phyloP scores from a whole-genome alignment of 306 rosid species.

The Quercus bicolor region DNA sequence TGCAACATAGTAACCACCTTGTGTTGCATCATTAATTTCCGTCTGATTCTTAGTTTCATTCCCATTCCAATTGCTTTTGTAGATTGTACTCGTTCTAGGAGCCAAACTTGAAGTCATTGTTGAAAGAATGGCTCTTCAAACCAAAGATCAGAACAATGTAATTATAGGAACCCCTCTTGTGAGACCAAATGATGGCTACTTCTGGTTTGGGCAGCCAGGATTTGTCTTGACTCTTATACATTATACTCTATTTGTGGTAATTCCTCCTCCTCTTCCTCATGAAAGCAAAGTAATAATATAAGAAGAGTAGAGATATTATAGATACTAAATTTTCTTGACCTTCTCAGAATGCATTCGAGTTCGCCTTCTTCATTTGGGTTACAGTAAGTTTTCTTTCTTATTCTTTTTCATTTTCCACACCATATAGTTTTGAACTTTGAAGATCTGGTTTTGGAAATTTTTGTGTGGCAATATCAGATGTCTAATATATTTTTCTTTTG shows the following conservation, averaged over 20 bases:
- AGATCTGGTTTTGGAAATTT: background rate
- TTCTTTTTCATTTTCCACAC: background rate
- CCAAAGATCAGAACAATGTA: constrained; percentile 27
- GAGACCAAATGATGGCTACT: constrained; percentile 19
- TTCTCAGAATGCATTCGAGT: constrained; percentile 37
- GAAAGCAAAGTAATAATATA: background rate
- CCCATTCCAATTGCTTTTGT: background rate
- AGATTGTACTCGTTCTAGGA: constrained; percentile 32
- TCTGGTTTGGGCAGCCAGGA: constrained; percentile 32
- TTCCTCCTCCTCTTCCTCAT: background rate
- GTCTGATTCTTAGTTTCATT: background rate
- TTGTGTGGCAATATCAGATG: background rate
- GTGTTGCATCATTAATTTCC: background rate
- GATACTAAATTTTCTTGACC: background rate
- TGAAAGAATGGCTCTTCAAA: constrained; percentile 38
- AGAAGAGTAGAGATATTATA: background rate
- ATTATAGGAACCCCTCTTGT: constrained; percentile 37
- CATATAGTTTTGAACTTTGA: background rate
- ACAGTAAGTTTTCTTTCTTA: constrained; percentile 19
- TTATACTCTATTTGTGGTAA: constrained; percentile 37
- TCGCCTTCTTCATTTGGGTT: constrained; percentile 36
- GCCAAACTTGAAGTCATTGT: constrained; percentile 31
- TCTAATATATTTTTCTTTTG: too few species aligned
- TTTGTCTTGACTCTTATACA: constrained; percentile 32
- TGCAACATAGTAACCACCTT: background rate